phyloP scores from a whole-genome alignment of 768 basidiomycete genomes.

The Lanmaoa pseudosensibilis region DNA sequence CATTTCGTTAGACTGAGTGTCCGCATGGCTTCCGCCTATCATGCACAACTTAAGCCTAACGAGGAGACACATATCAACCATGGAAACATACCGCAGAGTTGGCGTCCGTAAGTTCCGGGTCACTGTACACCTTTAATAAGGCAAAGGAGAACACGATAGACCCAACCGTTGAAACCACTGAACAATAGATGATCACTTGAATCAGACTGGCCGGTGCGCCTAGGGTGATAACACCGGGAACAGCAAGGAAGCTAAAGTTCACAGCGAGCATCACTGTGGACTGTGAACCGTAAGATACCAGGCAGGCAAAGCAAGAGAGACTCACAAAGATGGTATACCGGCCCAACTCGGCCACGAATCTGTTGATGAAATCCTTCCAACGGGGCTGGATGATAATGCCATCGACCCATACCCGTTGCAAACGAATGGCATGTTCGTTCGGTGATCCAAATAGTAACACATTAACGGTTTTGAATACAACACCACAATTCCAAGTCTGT shows the following conservation, averaged over 20 bases:
- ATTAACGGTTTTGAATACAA: neutral
- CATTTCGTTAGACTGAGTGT: neutral
- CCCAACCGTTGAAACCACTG: slow-evolving; percentile 6
- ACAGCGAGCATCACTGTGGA: slow-evolving; percentile 22
- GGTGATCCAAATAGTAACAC: slow-evolving; percentile 1
- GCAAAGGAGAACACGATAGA: slow-evolving; percentile 14
- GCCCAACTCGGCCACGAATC: slow-evolving; percentile 6
- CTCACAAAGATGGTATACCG: slow-evolving; percentile 17
- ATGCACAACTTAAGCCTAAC: neutral
- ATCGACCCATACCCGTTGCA: slow-evolving; percentile 15
- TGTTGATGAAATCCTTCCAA: slow-evolving; percentile 12
- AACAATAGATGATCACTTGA: slow-evolving; percentile 16
- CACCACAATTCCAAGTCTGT: slow-evolving; percentile 3
- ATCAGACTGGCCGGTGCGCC: neutral
- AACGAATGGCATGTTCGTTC: slow-evolving; percentile 13
- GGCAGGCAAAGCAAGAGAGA: neutral
- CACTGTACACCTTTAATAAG: slow-evolving; percentile 12
- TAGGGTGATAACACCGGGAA: slow-evolving; percentile 2
- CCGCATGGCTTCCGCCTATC: slow-evolving; percentile 6
- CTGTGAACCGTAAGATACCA: neutral
- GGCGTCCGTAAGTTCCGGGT: slow-evolving; percentile 4
- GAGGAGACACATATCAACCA: no score
- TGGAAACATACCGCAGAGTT: slow-evolving; percentile 5
- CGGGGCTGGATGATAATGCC: slow-evolving; percentile 6
- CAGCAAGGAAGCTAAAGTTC: slow-evolving; percentile 15